phyloP scores from a whole-genome alignment of 495 filamentous ascomycete species.

The Sphaerosporella brunnea region DNA sequence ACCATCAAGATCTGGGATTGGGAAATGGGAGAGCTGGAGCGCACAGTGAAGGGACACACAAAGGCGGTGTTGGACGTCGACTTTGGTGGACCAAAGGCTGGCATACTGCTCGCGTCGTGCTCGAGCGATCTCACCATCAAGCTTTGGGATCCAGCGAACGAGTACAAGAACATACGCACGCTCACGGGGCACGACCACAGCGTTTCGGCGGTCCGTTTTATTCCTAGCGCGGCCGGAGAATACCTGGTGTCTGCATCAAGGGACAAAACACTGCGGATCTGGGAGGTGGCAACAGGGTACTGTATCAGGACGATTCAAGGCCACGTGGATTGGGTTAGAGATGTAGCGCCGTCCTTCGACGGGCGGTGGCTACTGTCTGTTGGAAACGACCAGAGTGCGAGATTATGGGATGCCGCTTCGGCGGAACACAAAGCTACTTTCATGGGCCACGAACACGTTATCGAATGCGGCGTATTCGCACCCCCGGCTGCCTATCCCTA shows the following conservation, averaged over 20 bases:
- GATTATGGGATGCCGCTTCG: constrained; percentile 69
- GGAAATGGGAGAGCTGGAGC: constrained; percentile 83
- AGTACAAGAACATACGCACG: constrained; percentile 91
- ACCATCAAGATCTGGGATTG: constrained; percentile 97
- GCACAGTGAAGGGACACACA: constrained; percentile 85
- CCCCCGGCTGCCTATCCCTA: constrained; percentile 60
- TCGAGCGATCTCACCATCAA: constrained; percentile 87
- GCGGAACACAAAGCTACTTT: constrained; percentile 64
- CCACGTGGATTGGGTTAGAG: constrained; percentile 78
- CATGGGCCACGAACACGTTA: constrained; percentile 73
- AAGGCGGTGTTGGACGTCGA: constrained; percentile 79
- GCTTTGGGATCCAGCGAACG: constrained; percentile 83
- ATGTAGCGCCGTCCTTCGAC: constrained; percentile 65
- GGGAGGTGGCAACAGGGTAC: constrained; percentile 86
- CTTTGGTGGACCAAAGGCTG: constrained; percentile 73
- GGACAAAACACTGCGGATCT: constrained; percentile 71
- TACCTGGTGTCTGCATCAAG: constrained; percentile 64
- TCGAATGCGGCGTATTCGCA: constrained; percentile 80
- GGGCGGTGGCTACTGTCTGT: constrained; percentile 66
- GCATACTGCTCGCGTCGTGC: constrained; percentile 76
- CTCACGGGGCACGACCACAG: constrained; percentile 86
- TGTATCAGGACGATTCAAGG: constrained; percentile 71
- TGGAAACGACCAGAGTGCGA: constrained; percentile 58
- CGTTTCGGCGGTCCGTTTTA: constrained; percentile 72
- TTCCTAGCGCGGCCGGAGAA: constrained; percentile 66